Base-by-base conservation (phyloP, 495 filamentous ascomycete genomes). In the Podospora anserina region DNA sequence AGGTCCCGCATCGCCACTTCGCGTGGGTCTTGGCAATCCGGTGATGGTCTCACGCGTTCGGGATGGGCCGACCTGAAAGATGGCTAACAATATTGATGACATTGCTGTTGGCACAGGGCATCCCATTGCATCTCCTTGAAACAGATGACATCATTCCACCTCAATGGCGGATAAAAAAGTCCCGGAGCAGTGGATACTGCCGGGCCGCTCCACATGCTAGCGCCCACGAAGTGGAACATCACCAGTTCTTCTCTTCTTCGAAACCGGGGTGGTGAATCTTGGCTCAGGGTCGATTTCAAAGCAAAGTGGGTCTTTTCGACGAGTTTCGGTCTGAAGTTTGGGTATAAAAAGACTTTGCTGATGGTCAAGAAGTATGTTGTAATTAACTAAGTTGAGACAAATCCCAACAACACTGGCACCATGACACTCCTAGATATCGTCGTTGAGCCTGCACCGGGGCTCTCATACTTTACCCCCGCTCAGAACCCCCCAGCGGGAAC, bases 401-500 rank as follows among this genome's bases (percentile, higher is more conserved):
- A 23, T 23, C 23, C 23, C 23, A 23, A 23, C 23, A 23, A 23
- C 7, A 32, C 30, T 7, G 4, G 7, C 39, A 49, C 13, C 39
- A 49, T 49, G 39, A 16, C 39, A 49, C 39, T 49, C 39, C 39
- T 11, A 49, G 39, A 49, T 49, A 49, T 49, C 39, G 39, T 3
- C 9, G 39, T 61, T 11, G 71, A 70, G 61, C 20, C 64, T 20
- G 71, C 68, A 0, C 64, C 75, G 62, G 85, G 85, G 58, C 83
- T 91, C 69, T 82, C 88, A 44, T 92, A 88, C 81, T 92, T 86
- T 79, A 90, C 90, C 0, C 90, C 90, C 2, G 83, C 79, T 2
- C 90, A 92, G 71, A 71, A 78, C 2, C 87, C 88, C 1, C 86
- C 89, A 0, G 83, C 88, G 5, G 90, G 90, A 11, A 90, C 88